phyloP scores from a whole-genome alignment of 306 rosid genomes.

The Quercus engelmannii region DNA sequence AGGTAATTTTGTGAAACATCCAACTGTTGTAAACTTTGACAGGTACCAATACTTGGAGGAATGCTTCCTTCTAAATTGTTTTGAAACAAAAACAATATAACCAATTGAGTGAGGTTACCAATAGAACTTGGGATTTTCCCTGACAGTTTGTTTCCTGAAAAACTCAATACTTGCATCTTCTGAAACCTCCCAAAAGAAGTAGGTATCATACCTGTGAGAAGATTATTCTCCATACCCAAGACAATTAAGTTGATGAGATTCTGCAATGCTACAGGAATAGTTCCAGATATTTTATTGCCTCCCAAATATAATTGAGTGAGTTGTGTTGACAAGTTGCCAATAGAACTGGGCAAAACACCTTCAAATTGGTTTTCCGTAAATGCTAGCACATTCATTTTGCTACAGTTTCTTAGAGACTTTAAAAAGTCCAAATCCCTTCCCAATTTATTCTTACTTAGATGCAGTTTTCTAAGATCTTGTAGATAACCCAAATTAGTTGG shows the following conservation, averaged over 20 bases:
- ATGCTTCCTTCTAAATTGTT: constrained; percentile 33
- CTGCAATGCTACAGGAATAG: constrained; percentile 15
- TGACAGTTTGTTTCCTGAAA: constrained; percentile 13
- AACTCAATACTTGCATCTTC: background rate
- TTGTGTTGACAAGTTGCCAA: constrained; percentile 34
- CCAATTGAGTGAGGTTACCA: constrained; percentile 25
- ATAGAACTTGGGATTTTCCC: constrained; percentile 18
- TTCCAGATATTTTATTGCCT: constrained; percentile 3
- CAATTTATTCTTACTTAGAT: background rate
- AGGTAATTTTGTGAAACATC: constrained; percentile 5
- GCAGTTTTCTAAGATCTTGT: background rate
- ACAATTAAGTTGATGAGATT: constrained; percentile 7
- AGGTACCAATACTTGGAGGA: constrained; percentile 18
- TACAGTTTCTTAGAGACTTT: constrained; percentile 21
- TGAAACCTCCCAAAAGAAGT: constrained; percentile 16
- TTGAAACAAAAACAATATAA: no score
- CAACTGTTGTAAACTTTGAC: background rate
- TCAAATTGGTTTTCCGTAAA: constrained; percentile 24
- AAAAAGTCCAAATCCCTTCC: constrained; percentile 32
- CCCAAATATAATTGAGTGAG: background rate
- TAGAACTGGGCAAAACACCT: constrained; percentile 24
- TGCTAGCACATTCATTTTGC: background rate
- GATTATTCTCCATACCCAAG: background rate
- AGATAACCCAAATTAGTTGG: constrained; percentile 19
- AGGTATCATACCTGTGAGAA: constrained; percentile 24